Evolutionary conservation across 75 land plant genomes (phyloP).

Genomic region (Pseudotsuga menziesii): DNA sequence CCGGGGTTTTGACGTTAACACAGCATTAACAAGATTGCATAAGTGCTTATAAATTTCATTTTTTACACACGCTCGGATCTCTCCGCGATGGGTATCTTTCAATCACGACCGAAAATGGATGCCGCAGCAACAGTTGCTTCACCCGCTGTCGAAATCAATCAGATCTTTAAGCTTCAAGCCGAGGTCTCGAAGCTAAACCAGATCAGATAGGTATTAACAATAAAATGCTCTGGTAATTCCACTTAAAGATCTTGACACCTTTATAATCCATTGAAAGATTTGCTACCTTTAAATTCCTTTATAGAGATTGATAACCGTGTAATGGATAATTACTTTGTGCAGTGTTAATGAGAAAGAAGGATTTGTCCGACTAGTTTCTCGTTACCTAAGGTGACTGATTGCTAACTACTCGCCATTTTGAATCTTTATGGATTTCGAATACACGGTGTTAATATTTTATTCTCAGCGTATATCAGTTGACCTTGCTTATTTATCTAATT

Average conservation of each 20-base stretch:
- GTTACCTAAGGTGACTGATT: slow-evolving; percentile 70
- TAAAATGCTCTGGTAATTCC: no score
- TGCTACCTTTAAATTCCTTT: no score
- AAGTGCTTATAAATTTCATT: background rate
- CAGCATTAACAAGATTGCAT: background rate
- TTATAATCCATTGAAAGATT: background rate
- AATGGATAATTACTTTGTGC: slow-evolving; percentile 12
- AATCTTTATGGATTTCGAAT: background rate
- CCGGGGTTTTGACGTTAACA: no score
- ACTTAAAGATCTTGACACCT: no score
- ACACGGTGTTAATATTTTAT: background rate
- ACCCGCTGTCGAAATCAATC: slow-evolving; percentile 26
- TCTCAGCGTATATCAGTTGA: background rate
- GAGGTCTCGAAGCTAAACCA: slow-evolving; percentile 63
- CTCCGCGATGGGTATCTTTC: background rate
- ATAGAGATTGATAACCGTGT: background rate
- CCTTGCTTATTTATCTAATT: background rate
- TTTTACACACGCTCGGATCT: background rate
- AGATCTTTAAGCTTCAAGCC: slow-evolving; percentile 56
- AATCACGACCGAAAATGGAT: slow-evolving; percentile 18
- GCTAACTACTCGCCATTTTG: background rate
- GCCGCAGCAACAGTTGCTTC: slow-evolving; percentile 33
- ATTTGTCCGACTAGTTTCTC: slow-evolving; percentile 84
- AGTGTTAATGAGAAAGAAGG: slow-evolving; percentile 96
- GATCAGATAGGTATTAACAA: slow-evolving; percentile 53